Base-by-base conservation (phyloP, 1,284 basidiomycete genomes). In the Moesziomyces antarcticus region DNA sequence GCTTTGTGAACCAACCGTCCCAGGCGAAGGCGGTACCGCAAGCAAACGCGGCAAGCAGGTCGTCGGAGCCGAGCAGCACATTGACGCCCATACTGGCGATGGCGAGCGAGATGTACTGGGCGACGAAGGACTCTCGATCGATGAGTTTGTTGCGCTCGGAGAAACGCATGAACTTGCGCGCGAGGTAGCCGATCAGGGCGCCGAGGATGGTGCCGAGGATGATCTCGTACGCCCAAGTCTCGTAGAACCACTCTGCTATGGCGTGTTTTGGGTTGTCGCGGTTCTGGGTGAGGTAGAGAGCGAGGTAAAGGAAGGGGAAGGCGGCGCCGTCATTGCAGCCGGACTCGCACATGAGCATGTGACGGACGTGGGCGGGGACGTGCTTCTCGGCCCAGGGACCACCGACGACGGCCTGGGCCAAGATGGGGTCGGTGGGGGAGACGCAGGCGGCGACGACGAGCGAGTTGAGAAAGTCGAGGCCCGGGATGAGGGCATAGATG, bases 331-430 rank as follows among this genome's bases (percentile, higher is more conserved):
- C 79, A 84, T 97, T 97, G 24, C 91, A 89, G 0, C 94, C 94
- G 7, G 92, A 93, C 85, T 98, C 95, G 1, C 93, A 94, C 3
- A 92, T 89, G n/a, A 97, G 86, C 57, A 97, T 88, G 85, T 98
- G 93, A 41, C 95, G 90, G 49, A 99, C 88, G 84, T 99, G 97
- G 0, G 93, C 91, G 0, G 96, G 96, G 18, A 99, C 96, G 80
- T 99, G 96, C 83, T 97, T 97, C 84, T 99, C 93, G 3, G 96
- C 96, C 86, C 96, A 99, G 85, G 94, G 96, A 55, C 97, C 96
- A 81, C 97, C 96, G 14, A 99, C 91, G 57, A 99, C 85, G 25
- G 86, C 86, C 54, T 87, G 86, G 0, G 87, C 85, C 68, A 87
- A 81, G 65, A 86, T 87, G 21, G 96, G 96, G 85, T 99, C 97